phyloP scores from a whole-genome alignment of 2,329 filamentous ascomycete genomes.

The Xenoacremonium recifei region DNA sequence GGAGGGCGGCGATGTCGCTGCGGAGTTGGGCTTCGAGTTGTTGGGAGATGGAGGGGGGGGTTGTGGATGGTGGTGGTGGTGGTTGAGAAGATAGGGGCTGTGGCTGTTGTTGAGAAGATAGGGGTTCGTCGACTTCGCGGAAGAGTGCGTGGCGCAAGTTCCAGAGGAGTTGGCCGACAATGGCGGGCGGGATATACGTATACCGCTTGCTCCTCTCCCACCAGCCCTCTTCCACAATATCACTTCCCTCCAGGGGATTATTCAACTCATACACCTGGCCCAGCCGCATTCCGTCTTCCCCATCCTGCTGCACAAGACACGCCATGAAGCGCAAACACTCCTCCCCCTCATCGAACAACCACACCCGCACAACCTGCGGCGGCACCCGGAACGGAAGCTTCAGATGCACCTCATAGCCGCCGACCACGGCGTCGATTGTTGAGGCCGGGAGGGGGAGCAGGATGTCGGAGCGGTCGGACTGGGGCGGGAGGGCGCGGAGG shows the following conservation, averaged over 20 bases:
- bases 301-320: conserved; percentile 43
- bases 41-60: conserved; percentile 44
- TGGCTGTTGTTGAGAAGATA: not conserved
- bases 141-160: conserved; percentile 55
- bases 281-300: conserved; percentile 27
- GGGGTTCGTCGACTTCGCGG: conserved; percentile 21
- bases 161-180: conserved; percentile 56
- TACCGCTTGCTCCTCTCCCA: conserved; percentile 51
- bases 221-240: conserved; percentile 57
- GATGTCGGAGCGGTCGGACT: conserved; percentile 51
- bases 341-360: conserved; percentile 55
- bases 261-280: conserved; percentile 60
- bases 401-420: conserved; percentile 52
- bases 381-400: conserved; percentile 57
- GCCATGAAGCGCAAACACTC: conserved; percentile 60
- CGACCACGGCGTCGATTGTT: conserved; percentile 47
- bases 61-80: conserved; percentile 14
- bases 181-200: conserved; percentile 53
- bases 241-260: conserved; percentile 51
- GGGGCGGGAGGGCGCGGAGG: conserved; percentile 46
- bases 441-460: conserved; percentile 49
- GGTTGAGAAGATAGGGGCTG: not conserved
- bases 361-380: conserved; percentile 55
- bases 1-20: conserved; percentile 40
- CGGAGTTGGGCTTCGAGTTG: conserved; percentile 51